These are phyloP conservation scores for Bothriochloa decipiens DNA, from an alignment of 176 grass and related monocot genomes.

Conservation along the genomic window DNA sequence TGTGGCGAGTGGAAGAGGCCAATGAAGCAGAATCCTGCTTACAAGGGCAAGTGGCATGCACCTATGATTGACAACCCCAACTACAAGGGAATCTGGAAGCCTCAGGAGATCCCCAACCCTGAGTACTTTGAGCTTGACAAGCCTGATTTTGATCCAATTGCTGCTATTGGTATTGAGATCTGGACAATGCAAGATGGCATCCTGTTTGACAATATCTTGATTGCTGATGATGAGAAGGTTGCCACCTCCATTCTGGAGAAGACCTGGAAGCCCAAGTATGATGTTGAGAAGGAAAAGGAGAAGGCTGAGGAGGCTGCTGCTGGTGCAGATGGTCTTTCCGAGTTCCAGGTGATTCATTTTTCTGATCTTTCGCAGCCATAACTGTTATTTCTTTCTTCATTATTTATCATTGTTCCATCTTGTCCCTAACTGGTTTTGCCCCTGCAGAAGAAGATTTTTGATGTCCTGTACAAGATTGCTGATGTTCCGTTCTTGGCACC, in stretches of 20 bases:
- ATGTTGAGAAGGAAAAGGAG: constrained; percentile 95
- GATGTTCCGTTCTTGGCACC: constrained; percentile 77
- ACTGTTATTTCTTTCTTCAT: not conserved
- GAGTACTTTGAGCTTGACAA: constrained; percentile 90
- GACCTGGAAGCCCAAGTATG: constrained; percentile 94
- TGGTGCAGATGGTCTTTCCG: constrained; percentile 62
- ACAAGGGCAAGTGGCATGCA: constrained; percentile 98
- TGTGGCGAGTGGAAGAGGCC: constrained; percentile 98
- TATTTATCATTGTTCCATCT: not conserved
- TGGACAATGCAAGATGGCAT: constrained; percentile 99
- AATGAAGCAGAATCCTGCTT: constrained; percentile 87
- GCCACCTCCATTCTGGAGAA: constrained; percentile 66
- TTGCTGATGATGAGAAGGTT: constrained; percentile 83
- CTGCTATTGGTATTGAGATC: constrained; percentile 95
- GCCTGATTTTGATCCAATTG: constrained; percentile 81
- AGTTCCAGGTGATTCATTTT: constrained; percentile 64
- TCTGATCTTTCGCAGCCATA: not conserved
- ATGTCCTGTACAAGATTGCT: constrained; percentile 76
- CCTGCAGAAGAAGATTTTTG: constrained; percentile 93
- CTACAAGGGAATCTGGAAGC: constrained; percentile 99
- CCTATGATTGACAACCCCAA: constrained; percentile 88
- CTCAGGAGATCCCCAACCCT: constrained; percentile 91
- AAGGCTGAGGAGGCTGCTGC: constrained; percentile 64
- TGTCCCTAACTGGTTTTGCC: constrained; percentile 14
- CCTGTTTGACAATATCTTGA: constrained; percentile 92